Evolutionary conservation across 2,329 filamentous ascomycete species (phyloP), one percentile per base, ranked within the genome.

Genomic region (Fusarium torreyae): DNA sequence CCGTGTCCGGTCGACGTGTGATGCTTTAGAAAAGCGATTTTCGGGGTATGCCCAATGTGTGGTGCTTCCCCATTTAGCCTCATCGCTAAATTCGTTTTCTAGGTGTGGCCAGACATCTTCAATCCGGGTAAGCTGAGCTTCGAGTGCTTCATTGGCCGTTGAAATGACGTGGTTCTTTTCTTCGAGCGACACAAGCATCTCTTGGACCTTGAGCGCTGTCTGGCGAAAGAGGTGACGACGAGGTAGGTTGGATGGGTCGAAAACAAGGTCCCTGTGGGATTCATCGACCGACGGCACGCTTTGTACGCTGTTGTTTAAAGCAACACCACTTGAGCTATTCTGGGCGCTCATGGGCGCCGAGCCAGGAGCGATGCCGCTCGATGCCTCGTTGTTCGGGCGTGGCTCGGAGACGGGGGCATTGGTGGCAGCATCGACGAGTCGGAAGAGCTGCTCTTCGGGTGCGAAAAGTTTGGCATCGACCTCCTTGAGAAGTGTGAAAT

Each of bases 131-230:
- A 98, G 86, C 76, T 98, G 94, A 76, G 92, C 93, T 70, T 93
- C 89, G 14, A 98, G 88, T 45, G 94, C 93, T 72, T 97, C 93
- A 74, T 95, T 96, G 56, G 96, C 95, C 17, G 95, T 97, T 38
- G 93, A 92, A 58, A 98, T 92, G 72, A 99, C 96, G 73, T 98
- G 94, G 72, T 98, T 97, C 82, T 99, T 99, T 81, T 99, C 96
- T 76, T 99, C 96, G 38, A 98, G 87, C 2, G 94, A 95, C 48
- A 94, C 89, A 44, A 98, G 89, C 85, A 98, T 92, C 73, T 94
- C 92, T 70, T 91, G 89, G 53, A 97, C 91, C 69, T 92, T 91
- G 73, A 89, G 86, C 38, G 94, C 91, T 54, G 95, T 89, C 63
- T 93, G 90, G 74, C 90, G 89, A 77, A 95, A 97, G 42, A 94